phyloP scores from a whole-genome alignment of 768 basidiomycete species.

The Dendrothele bispora region DNA sequence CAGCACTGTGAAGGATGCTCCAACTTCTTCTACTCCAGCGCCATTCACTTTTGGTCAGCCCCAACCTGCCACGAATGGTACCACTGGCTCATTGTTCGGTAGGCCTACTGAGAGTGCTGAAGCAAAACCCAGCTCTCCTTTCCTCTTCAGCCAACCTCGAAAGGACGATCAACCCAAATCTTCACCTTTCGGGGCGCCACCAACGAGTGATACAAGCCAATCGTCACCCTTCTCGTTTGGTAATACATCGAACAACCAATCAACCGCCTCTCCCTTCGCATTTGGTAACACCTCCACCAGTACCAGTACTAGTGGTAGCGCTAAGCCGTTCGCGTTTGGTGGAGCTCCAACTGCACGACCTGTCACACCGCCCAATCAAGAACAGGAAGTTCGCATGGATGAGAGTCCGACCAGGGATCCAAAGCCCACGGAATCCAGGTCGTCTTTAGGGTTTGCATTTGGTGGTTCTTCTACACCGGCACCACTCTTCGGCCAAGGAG shows the following conservation, averaged over 20 bases:
- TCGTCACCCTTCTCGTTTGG: constrained; percentile 42
- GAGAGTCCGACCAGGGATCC: constrained; percentile 76
- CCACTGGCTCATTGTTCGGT: constrained; percentile 2
- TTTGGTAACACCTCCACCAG: constrained; percentile 45
- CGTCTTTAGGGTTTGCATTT: constrained; percentile 52
- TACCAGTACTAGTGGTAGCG: constrained; percentile 37
- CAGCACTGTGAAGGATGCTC: neutral
- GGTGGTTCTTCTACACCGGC: constrained; percentile 29
- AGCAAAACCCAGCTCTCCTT: neutral
- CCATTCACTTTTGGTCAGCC: neutral
- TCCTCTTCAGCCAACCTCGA: neutral
- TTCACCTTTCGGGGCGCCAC: constrained; percentile 1
- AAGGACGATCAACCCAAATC: constrained; percentile 2
- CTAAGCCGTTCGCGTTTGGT: constrained; percentile 59
- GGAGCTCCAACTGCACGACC: constrained; percentile 42
- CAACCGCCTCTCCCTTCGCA: constrained; percentile 32
- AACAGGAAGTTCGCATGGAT: constrained; percentile 76
- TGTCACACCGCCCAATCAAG: constrained; percentile 65
- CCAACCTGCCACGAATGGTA: neutral
- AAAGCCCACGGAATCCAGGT: constrained; percentile 35
- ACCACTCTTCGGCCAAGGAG: constrained; percentile 34
- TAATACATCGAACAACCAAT: constrained; percentile 26
- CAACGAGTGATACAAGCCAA: neutral
- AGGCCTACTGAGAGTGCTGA: neutral
- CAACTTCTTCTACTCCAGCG: neutral